These are phyloP conservation scores for Pichia sp. DNA, from an alignment of 1,139 yeast genomes.

Conservation along the genomic window DNA sequence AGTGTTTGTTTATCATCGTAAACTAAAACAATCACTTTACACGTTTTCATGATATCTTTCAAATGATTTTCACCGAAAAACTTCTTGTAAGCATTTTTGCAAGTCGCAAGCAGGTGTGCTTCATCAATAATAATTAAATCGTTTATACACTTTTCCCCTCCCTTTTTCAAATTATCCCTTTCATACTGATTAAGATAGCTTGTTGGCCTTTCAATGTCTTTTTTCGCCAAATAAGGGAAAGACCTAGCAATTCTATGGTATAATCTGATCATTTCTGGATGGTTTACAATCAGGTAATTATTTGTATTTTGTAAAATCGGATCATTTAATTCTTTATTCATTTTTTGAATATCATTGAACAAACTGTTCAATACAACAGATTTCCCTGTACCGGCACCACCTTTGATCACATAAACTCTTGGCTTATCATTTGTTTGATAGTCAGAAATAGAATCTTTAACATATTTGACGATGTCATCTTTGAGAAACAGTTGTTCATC, in stretches of 20 bases:
- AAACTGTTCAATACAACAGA: slow-evolving; percentile 24
- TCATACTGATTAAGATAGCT: slow-evolving; percentile 28
- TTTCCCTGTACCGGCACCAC: slow-evolving; percentile 31
- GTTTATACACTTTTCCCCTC: slow-evolving; percentile 5
- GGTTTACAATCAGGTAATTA: slow-evolving; percentile 33
- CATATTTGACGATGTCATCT: slow-evolving; percentile 23
- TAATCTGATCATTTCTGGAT: slow-evolving; percentile 36
- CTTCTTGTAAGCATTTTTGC: slow-evolving; percentile 33
- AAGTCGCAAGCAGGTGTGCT: slow-evolving; percentile 33
- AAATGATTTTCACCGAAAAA: slow-evolving; percentile 33
- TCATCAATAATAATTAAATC: slow-evolving; percentile 34
- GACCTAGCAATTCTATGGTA: slow-evolving; percentile 30
- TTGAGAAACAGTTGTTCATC: slow-evolving; percentile 28
- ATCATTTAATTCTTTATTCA: slow-evolving; percentile 13
- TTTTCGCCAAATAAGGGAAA: slow-evolving; percentile 27
- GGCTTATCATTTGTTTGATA: slow-evolving; percentile 18
- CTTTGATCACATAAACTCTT: slow-evolving; percentile 31
- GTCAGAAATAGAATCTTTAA: slow-evolving; percentile 17
- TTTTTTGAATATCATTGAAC: slow-evolving; percentile 29
- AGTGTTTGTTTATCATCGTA: slow-evolving; percentile 35
- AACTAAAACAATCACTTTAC: slow-evolving; percentile 30
- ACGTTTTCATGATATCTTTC: slow-evolving; percentile 28
- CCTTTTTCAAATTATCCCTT: slow-evolving; percentile 12
- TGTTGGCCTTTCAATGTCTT: slow-evolving; percentile 34
- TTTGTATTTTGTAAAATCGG: slow-evolving; percentile 20